Evolutionary conservation across 768 basidiomycete genomes (phyloP).

Genomic region (Infundibulicybe gibba): DNA sequence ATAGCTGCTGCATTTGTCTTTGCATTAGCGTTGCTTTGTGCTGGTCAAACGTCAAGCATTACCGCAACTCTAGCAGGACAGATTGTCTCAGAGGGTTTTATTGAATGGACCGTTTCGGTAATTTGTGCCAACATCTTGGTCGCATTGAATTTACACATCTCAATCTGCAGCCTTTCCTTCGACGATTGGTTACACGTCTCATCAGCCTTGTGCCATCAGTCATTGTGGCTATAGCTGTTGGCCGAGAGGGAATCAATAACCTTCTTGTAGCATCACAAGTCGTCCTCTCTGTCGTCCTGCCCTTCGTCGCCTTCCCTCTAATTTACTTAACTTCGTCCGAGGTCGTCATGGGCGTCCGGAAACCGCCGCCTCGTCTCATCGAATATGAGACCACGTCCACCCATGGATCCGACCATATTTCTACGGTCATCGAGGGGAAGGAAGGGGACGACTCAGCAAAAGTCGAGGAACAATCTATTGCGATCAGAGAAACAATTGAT

Average conservation of each 20-base stretch:
- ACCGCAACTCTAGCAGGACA: constrained; percentile 91
- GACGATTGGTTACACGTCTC: constrained; percentile 77
- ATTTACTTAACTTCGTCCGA: constrained; percentile 73
- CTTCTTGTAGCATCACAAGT: constrained; percentile 90
- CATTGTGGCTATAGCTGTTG: constrained; percentile 70
- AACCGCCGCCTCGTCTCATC: constrained; percentile 14
- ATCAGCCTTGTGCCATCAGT: constrained; percentile 83
- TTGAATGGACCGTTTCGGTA: constrained; percentile 82
- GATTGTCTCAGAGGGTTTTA: constrained; percentile 86
- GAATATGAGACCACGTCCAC: background rate
- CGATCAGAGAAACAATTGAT: constrained; percentile 23
- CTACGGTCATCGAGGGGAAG: background rate
- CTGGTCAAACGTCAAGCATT: constrained; percentile 78
- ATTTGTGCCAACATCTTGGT: constrained; percentile 10
- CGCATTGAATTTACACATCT: constrained; percentile 5
- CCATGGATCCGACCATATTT: background rate
- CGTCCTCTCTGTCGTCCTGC: constrained; percentile 75
- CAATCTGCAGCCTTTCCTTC: constrained; percentile 60
- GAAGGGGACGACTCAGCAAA: background rate
- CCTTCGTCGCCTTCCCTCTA: constrained; percentile 79
- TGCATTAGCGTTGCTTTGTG: constrained; percentile 78
- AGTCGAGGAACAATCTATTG: constrained; percentile 6
- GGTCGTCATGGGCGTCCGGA: constrained; percentile 68
- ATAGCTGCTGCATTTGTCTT: constrained; percentile 82
- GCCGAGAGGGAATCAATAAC: constrained; percentile 63